Percentiles rank a stretch among this genome's conserved stretches.
Evolutionary conservation across 768 basidiomycete genomes (phyloP).

Genomic region (Tulasnella sp.): DNA sequence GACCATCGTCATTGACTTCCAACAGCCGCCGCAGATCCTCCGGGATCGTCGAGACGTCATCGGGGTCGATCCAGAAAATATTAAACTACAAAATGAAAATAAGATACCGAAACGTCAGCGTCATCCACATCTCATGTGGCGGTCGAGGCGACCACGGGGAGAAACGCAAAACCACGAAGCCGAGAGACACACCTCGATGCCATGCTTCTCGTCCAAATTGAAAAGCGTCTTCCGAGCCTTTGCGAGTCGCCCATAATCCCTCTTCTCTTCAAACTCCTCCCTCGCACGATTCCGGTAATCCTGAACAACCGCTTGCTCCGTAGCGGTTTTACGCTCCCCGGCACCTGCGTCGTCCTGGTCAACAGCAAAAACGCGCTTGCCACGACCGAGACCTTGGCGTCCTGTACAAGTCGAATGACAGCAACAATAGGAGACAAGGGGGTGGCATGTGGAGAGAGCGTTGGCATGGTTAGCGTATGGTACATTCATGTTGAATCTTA

Average conservation of each 20-base stretch:
- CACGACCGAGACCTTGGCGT: constrained; percentile 47
- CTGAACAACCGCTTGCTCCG: neutral
- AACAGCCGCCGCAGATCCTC: constrained; percentile 49
- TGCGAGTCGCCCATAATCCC: constrained; percentile 56
- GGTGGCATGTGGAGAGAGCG: no score
- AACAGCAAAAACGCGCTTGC: constrained; percentile 45
- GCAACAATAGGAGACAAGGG: neutral
- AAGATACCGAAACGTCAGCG: constrained; percentile 7
- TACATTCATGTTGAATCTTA: no score
- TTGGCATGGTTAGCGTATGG: no score
- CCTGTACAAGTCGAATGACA: constrained; percentile 35
- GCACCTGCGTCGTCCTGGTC: constrained; percentile 58
- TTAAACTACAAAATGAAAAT: constrained; percentile 47
- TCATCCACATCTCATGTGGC: constrained; percentile 3
- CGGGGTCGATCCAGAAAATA: constrained; percentile 64
- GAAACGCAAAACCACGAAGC: constrained; percentile 2
- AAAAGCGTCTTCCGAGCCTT: constrained; percentile 63
- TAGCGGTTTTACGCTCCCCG: no score
- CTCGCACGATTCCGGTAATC: constrained; percentile 55
- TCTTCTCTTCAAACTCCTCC: constrained; percentile 62
- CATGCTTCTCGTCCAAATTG: constrained; percentile 58
- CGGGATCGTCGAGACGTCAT: constrained; percentile 52
- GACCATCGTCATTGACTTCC: constrained; percentile 29
- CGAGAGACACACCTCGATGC: constrained; percentile 45
- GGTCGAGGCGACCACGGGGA: no score